Percentiles rank a stretch among this genome's conserved stretches.
Evolutionary conservation across 177 flowering plant species (phyloP).

Genomic region (Telopea speciosissima): DNA sequence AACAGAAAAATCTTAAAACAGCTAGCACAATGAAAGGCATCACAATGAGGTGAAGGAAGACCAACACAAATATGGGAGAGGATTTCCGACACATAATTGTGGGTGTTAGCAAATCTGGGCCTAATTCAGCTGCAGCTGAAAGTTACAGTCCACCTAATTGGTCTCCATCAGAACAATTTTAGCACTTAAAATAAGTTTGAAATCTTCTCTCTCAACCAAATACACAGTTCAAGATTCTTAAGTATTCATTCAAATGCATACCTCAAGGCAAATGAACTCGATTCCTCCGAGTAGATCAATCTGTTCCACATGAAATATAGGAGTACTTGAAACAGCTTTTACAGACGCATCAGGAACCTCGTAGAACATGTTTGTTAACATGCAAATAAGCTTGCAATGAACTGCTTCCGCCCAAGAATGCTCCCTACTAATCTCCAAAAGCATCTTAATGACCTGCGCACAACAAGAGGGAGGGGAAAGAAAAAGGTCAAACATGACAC

Average conservation of each 20-base stretch:
- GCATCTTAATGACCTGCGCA: conserved; percentile 71
- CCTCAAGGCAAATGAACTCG: conserved; percentile 86
- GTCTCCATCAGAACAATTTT: background rate
- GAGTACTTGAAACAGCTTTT: conserved; percentile 27
- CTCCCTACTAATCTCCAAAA: conserved; percentile 62
- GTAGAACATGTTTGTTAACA: conserved; percentile 89
- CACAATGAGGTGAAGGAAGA: background rate
- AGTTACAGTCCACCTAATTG: background rate
- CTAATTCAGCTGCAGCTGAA: background rate
- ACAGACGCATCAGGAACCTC: conserved; percentile 41
- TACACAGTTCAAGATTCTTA: background rate
- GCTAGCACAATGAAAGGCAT: background rate
- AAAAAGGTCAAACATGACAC: background rate
- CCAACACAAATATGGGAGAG: background rate
- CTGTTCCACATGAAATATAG: conserved; percentile 59
- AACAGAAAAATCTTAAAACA: background rate
- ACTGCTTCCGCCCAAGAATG: conserved; percentile 95
- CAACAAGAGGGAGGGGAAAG: background rate
- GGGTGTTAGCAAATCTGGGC: background rate
- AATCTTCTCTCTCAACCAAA: background rate
- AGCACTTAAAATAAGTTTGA: background rate
- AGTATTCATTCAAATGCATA: conserved; percentile 20
- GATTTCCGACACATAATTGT: background rate
- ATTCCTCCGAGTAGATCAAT: conserved; percentile 89
- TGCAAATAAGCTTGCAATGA: conserved; percentile 81